These are phyloP conservation scores for Artemisia annua DNA, from an alignment of 129 eudicot species.

Conservation along the genomic window DNA sequence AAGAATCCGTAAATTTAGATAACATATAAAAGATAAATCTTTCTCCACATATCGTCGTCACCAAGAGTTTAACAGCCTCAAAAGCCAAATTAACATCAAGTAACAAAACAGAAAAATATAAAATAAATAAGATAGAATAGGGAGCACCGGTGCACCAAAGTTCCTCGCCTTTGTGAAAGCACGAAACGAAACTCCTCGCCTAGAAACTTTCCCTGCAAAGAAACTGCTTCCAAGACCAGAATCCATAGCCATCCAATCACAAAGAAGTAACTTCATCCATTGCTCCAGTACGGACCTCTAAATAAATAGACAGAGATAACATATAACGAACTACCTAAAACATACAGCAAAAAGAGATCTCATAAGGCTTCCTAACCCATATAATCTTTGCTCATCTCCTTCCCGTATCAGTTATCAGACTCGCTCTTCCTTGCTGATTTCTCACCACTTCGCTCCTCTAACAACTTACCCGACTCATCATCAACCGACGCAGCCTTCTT, in stretches of 20 bases:
- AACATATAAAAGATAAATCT: no score
- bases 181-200: not conserved
- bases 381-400: slow-evolving; percentile 13
- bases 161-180: not conserved
- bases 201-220: not conserved
- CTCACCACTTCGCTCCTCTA: slow-evolving; percentile 52
- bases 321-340: slow-evolving; percentile 33
- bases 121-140: slow-evolving; percentile 13
- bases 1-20: no score
- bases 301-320: slow-evolving; percentile 26
- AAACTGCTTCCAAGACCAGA: slow-evolving; percentile 18
- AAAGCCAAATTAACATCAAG: slow-evolving; percentile 28
- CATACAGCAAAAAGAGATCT: slow-evolving; percentile 29
- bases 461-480: slow-evolving; percentile 66
- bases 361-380: slow-evolving; percentile 21
- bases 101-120: not conserved
- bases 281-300: slow-evolving; percentile 12
- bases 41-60: slow-evolving; percentile 13
- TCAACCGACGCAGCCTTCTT: slow-evolving; percentile 56
- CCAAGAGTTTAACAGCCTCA: slow-evolving; percentile 29
- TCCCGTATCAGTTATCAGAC: slow-evolving; percentile 39
- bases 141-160: slow-evolving; percentile 24
- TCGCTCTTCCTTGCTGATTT: slow-evolving; percentile 42
- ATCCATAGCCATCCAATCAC: slow-evolving; percentile 14
- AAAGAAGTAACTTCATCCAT: slow-evolving; percentile 16